Percentiles rank a stretch among this genome's conserved stretches.
Evolutionary conservation across 306 rosid genomes (phyloP).

Genomic region (Pueraria montana): DNA sequence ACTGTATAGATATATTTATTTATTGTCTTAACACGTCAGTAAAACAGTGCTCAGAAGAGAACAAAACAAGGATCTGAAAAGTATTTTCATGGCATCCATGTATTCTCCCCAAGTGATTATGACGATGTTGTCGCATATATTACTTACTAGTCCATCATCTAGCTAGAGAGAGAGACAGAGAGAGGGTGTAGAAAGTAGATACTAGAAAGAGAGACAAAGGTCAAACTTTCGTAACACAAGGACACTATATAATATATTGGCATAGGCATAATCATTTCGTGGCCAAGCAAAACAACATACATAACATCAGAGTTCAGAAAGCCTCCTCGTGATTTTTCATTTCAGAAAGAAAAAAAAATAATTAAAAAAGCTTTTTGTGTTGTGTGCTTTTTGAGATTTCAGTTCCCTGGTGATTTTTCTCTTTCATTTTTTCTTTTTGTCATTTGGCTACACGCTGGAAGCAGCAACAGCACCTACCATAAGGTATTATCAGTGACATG

Average conservation of each 20-base stretch:
- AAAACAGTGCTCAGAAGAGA: conserved; percentile 6
- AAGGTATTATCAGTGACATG: conserved; percentile 50
- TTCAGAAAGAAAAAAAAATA: too few species aligned
- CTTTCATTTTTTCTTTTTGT: conserved; percentile 28
- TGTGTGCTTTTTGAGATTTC: conserved; percentile 23
- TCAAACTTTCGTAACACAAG: conserved; percentile 37
- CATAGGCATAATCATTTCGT: conserved; percentile 66
- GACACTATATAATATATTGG: conserved; percentile 36
- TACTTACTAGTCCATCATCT: conserved; percentile 3
- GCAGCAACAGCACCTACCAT: conserved; percentile 48
- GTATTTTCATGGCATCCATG: conserved; percentile 52
- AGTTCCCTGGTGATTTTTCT: background rate
- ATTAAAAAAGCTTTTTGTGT: background rate
- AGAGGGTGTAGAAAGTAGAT: background rate
- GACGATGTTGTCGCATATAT: conserved; percentile 69
- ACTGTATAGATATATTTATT: background rate
- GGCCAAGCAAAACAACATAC: conserved; percentile 25
- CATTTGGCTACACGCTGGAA: conserved; percentile 23
- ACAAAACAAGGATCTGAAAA: conserved; percentile 42
- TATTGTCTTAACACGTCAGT: background rate
- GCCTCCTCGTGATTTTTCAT: conserved; percentile 56
- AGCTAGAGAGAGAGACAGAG: conserved; percentile 42
- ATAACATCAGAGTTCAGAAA: conserved; percentile 45
- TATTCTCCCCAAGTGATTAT: conserved; percentile 55
- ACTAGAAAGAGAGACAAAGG: conserved; percentile 49